phyloP scores from a whole-genome alignment of 257 asterid species.

The Schizonepeta tenuifolia region DNA sequence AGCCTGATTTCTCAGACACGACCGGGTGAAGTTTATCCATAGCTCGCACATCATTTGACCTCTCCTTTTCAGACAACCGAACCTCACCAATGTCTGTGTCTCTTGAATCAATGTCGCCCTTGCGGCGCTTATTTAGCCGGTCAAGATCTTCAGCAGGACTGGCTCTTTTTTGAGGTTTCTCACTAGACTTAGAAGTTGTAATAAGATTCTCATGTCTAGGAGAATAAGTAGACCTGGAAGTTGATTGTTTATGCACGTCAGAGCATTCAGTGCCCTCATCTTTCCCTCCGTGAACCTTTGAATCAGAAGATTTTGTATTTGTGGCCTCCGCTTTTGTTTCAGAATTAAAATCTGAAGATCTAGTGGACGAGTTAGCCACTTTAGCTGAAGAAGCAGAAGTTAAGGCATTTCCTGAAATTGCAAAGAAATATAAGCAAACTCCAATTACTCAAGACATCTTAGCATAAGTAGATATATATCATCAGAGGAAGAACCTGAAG shows the following conservation, averaged over 20 bases:
- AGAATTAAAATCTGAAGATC: slow-evolving; percentile 53
- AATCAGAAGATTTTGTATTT: slow-evolving; percentile 57
- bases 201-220: slow-evolving; percentile 68
- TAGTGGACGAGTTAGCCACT: slow-evolving; percentile 50
- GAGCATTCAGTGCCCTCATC: slow-evolving; percentile 66
- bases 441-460: slow-evolving; percentile 43
- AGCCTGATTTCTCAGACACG: slow-evolving; percentile 57
- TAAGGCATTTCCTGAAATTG: slow-evolving; percentile 59
- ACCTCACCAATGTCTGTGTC: slow-evolving; percentile 67
- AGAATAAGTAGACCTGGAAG: slow-evolving; percentile 72
- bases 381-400: slow-evolving; percentile 49
- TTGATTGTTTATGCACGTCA: slow-evolving; percentile 57
- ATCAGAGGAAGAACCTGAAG: slow-evolving; percentile 53
- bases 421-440: slow-evolving; percentile 46
- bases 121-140: slow-evolving; percentile 81
- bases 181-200: slow-evolving; percentile 55
- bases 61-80: slow-evolving; percentile 75
- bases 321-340: slow-evolving; percentile 61
- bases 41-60: slow-evolving; percentile 58
- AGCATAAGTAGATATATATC: slow-evolving; percentile 34
- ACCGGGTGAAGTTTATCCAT: slow-evolving; percentile 55
- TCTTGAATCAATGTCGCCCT: slow-evolving; percentile 75
- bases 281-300: slow-evolving; percentile 55
- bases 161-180: slow-evolving; percentile 77
- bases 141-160: slow-evolving; percentile 90